Conservation (phyloP, 1,284 basidiomycete genomes). For the Bjerkandera adusta region DNA sequence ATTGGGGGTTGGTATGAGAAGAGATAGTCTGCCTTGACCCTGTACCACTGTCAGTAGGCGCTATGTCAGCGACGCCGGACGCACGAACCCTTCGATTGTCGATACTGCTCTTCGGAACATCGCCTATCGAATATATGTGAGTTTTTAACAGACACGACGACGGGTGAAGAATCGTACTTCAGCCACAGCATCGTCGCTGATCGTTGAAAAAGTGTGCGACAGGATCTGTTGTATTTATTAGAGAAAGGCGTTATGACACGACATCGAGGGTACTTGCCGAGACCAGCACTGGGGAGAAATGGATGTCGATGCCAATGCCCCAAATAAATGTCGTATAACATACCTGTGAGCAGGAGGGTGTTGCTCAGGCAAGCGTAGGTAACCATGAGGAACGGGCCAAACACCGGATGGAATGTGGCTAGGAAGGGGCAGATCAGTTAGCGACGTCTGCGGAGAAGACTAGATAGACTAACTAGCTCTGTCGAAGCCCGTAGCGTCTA, state of each 20-base stretch:
- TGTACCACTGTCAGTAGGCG: slow-evolving; percentile 33
- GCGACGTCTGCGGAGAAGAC: background rate
- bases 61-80: background rate
- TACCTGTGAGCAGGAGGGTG: slow-evolving; percentile 79
- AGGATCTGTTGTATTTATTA: slow-evolving; percentile 58
- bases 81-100: slow-evolving; percentile 79
- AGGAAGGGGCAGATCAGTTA: background rate
- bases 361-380: slow-evolving; percentile 87
- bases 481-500: slow-evolving; percentile 85
- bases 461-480: slow-evolving; percentile 60
- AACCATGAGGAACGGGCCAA: slow-evolving; percentile 88
- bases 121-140: slow-evolving; percentile 47
- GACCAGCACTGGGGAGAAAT: slow-evolving; percentile 56
- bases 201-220: slow-evolving; percentile 89
- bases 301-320: slow-evolving; percentile 9
- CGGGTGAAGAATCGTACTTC: slow-evolving; percentile 51
- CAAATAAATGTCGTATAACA: slow-evolving; percentile 18
- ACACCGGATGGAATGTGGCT: slow-evolving; percentile 78
- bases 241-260: slow-evolving; percentile 21
- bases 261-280: slow-evolving; percentile 50
- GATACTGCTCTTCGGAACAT: slow-evolving; percentile 92
- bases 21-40: slow-evolving; percentile 84
- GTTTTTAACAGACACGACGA: slow-evolving; percentile 7
- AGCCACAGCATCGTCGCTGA: slow-evolving; percentile 88
- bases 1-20: slow-evolving; percentile 94